Percentiles rank a stretch among this genome's conserved stretches.
Evolutionary conservation across 352 stramenopile species (phyloP).

Genomic region (Aphanomyces stellatus): DNA sequence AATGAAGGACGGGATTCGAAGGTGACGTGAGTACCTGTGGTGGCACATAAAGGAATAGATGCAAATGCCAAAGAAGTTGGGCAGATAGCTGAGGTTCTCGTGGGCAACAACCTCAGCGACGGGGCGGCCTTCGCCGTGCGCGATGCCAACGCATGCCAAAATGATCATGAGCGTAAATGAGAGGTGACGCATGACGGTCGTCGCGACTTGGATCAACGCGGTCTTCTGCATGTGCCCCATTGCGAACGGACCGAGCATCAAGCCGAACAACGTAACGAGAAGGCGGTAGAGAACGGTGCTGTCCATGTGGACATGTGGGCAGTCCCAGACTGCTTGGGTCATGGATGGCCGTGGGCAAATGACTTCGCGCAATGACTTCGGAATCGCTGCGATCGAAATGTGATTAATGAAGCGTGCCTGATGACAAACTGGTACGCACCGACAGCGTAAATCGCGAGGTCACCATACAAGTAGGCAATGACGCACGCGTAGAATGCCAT

Average conservation of each 20-base stretch:
- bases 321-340: conserved; percentile 49
- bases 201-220: conserved; percentile 61
- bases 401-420: not conserved
- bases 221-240: conserved; percentile 82
- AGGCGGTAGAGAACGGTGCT: conserved; percentile 75
- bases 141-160: conserved; percentile 59
- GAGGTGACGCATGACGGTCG: conserved; percentile 70
- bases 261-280: conserved; percentile 66
- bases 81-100: conserved; percentile 59
- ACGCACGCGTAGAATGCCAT: conserved; percentile 74
- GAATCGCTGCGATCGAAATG: conserved; percentile 43
- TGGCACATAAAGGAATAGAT: conserved; percentile 90
- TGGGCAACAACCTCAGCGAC: conserved; percentile 59
- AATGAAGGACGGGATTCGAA: not conserved
- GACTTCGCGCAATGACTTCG: conserved; percentile 81
- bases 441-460: conserved; percentile 80
- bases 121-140: conserved; percentile 46
- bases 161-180: conserved; percentile 83
- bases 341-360: conserved; percentile 56
- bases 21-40: conserved; percentile 45
- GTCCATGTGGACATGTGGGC: conserved; percentile 44
- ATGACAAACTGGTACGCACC: conserved; percentile 33
- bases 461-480: conserved; percentile 79
- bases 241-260: conserved; percentile 64
- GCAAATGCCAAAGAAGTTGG: conserved; percentile 79